Base-by-base conservation (phyloP, 2,329 filamentous ascomycete species). In the Sarocladium brachiariae region DNA sequence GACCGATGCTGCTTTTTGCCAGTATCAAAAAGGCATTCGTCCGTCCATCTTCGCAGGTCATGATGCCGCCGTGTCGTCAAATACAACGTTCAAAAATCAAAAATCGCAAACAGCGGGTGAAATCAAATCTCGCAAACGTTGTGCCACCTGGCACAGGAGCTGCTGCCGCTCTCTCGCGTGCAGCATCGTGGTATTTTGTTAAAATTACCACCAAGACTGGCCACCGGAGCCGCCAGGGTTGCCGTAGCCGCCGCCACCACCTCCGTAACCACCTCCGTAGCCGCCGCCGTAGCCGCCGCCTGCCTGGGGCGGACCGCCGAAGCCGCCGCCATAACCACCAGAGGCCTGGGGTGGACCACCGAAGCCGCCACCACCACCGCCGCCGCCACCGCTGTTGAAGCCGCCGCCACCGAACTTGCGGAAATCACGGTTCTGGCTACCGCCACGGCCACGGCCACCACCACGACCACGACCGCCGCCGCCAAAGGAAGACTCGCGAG, bases 401-500 rank as follows among this genome's bases (percentile, higher is more conserved):
- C 68, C 67, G 51, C 77, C 75, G 35, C 80, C 84, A 52, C 81
- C 83, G 55, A 80, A 81, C 70, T 90, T 90, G 73, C 93, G 89
- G 77, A 93, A 89, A 69, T 97, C 93, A 65, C 91, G 90, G 70
- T 84, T 95, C 61, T 85, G 75, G 63, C 70, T 70, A 47, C 87
- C 85, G 56, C 86, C 80, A 57, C 81, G 76, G 54, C 83, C 75
- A 19, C 74, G 68, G 51, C 65, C 62, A 50, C 61, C 60, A 46
- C 79, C 72, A 53, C 84, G 76, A 51, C 84, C 70, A 51, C 84
- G 73, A 46, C 84, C 70, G 45, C 86, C 77, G 49, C 89, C 78
- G 52, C 89, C 88, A 59, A 83, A 96, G 61, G 87, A 87, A 57
- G 89, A 87, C 73, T 99, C 93, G 56, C 93, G 90, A 62, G 93